Conservation (phyloP, 345 rosid genomes). For the Nephelium lappaceum region DNA sequence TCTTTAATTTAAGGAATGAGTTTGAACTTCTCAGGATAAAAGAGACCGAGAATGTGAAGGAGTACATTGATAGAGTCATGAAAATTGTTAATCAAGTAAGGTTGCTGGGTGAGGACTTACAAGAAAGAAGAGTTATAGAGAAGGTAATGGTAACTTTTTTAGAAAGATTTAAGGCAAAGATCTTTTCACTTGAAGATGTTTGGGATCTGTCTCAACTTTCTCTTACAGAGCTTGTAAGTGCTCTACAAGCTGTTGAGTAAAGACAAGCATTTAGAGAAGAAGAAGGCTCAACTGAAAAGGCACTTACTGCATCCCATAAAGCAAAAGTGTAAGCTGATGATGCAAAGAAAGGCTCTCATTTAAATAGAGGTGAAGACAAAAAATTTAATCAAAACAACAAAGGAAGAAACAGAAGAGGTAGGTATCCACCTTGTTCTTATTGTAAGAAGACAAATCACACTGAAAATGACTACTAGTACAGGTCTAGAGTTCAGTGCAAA, state of each 20-base stretch:
- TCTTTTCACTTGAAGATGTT: constrained; percentile 1
- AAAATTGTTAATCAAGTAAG: neutral
- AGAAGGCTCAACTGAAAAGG: neutral
- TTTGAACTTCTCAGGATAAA: neutral
- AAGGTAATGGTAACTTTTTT: neutral
- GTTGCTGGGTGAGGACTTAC: neutral
- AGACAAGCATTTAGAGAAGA: neutral
- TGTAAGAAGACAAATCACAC: too few species aligned
- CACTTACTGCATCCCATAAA: neutral
- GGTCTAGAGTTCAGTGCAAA: too few species aligned
- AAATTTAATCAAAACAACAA: neutral
- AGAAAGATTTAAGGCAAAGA: neutral
- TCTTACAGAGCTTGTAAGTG: neutral
- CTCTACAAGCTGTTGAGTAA: neutral
- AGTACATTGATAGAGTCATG: neutral
- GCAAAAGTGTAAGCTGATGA: neutral
- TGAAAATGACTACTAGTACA: too few species aligned
- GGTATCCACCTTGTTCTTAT: too few species aligned
- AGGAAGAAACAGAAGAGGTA: neutral
- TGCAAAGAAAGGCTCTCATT: neutral
- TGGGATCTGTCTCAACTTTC: neutral
- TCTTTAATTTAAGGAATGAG: neutral
- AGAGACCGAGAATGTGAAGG: neutral
- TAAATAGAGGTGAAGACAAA: neutral
- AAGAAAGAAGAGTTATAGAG: neutral